Evolutionary conservation across 2,329 filamentous ascomycete genomes (phyloP).

Genomic region (Xylariales sp.): DNA sequence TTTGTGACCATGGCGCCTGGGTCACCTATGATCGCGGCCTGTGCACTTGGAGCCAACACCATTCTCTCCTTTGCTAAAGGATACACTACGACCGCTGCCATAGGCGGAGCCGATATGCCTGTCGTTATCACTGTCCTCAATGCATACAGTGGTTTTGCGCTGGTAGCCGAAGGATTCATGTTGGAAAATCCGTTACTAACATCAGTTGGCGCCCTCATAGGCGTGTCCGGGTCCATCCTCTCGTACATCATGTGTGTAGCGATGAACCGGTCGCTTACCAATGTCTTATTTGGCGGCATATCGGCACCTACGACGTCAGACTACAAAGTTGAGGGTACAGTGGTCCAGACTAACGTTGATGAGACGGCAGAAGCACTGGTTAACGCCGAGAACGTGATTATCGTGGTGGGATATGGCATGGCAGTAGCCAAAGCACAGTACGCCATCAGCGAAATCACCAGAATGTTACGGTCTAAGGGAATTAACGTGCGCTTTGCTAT

Average conservation of each 20-base stretch:
- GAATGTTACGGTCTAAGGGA: slow-evolving; percentile 77
- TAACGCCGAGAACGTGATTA: slow-evolving; percentile 85
- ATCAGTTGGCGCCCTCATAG: slow-evolving; percentile 86
- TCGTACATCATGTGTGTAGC: slow-evolving; percentile 89
- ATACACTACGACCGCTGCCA: slow-evolving; percentile 86
- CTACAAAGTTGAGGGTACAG: slow-evolving; percentile 81
- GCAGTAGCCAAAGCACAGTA: slow-evolving; percentile 94
- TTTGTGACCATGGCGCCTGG: slow-evolving; percentile 86
- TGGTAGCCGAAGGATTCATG: slow-evolving; percentile 94
- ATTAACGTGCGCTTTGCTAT: slow-evolving; percentile 90
- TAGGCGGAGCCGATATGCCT: slow-evolving; percentile 94
- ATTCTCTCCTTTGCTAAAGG: slow-evolving; percentile 85
- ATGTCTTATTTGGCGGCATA: slow-evolving; percentile 88
- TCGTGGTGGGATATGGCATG: slow-evolving; percentile 94
- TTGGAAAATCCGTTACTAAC: slow-evolving; percentile 87
- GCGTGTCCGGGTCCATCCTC: slow-evolving; percentile 87
- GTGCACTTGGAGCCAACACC: slow-evolving; percentile 80
- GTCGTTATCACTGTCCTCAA: slow-evolving; percentile 92
- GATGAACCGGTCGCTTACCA: slow-evolving; percentile 91
- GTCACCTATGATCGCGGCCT: slow-evolving; percentile 80
- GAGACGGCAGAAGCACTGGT: slow-evolving; percentile 81
- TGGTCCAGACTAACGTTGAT: slow-evolving; percentile 82
- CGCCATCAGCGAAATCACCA: slow-evolving; percentile 84
- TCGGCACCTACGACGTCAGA: slow-evolving; percentile 70
- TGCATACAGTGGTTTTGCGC: slow-evolving; percentile 88